Evolutionary conservation across 1,139 yeast species (phyloP).

Genomic region (Saccharomyces hybrid): DNA sequence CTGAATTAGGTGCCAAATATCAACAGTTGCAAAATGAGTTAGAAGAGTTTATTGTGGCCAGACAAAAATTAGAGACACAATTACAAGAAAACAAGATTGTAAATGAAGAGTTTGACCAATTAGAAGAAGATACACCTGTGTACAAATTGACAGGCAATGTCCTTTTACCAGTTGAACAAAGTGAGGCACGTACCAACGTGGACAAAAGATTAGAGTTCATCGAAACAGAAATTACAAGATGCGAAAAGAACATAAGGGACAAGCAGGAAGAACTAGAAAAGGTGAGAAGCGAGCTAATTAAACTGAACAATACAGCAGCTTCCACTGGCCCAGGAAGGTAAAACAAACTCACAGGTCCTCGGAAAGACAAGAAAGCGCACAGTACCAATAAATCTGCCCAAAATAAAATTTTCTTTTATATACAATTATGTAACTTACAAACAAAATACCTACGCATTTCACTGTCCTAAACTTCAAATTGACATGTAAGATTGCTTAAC

Average conservation of each 20-base stretch:
- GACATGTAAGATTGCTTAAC: conserved; percentile 31
- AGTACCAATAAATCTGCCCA: not conserved
- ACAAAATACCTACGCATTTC: not conserved
- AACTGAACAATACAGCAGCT: conserved; percentile 7
- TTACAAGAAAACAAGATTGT: conserved; percentile 89
- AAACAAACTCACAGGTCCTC: not conserved
- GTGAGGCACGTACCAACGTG: conserved; percentile 77
- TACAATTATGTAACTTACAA: not conserved
- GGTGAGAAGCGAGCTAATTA: conserved; percentile 43
- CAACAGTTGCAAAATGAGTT: conserved; percentile 36
- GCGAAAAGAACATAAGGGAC: conserved; percentile 49
- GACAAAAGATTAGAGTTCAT: conserved; percentile 85
- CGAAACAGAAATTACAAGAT: conserved; percentile 61
- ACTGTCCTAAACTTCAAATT: not conserved
- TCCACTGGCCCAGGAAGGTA: not conserved
- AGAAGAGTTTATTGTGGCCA: conserved; percentile 47
- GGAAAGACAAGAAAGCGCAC: not conserved
- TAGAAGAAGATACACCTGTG: conserved; percentile 60
- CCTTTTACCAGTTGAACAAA: conserved; percentile 75
- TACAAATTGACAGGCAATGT: conserved; percentile 91
- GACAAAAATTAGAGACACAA: conserved; percentile 71
- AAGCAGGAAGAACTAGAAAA: conserved; percentile 47
- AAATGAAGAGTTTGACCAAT: conserved; percentile 61
- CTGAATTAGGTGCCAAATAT: conserved; percentile 23
- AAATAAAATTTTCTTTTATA: not conserved